Evolutionary conservation across 2,329 filamentous ascomycete species (phyloP).

Genomic region (Epicoccum nigrum): DNA sequence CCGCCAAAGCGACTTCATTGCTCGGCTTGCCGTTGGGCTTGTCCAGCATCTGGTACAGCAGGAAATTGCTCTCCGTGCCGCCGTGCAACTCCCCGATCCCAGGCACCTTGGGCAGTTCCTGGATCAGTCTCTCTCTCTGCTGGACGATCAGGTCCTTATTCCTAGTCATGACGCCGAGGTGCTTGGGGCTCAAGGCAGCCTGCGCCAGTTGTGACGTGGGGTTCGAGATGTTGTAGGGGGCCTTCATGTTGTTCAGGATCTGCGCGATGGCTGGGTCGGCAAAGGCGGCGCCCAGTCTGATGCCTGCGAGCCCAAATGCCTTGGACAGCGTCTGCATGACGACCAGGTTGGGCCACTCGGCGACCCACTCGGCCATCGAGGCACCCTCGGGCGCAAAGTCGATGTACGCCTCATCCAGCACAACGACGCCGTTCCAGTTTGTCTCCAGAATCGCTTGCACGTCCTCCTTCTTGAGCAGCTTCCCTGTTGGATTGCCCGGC

Average conservation of each 20-base stretch:
- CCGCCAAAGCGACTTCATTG: constrained; percentile 76
- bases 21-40: constrained; percentile 70
- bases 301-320: constrained; percentile 93
- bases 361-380: constrained; percentile 88
- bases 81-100: constrained; percentile 84
- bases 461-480: constrained; percentile 75
- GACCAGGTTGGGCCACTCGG: constrained; percentile 91
- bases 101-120: constrained; percentile 73
- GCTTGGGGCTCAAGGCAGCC: constrained; percentile 70
- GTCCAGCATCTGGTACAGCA: constrained; percentile 88
- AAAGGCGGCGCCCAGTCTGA: constrained; percentile 87
- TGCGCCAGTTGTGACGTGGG: constrained; percentile 83
- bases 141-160: constrained; percentile 73
- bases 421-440: constrained; percentile 92
- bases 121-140: constrained; percentile 78
- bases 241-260: constrained; percentile 90
- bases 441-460: constrained; percentile 75
- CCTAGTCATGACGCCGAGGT: constrained; percentile 73
- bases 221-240: constrained; percentile 92
- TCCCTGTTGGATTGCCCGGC: constrained; percentile 91
- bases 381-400: constrained; percentile 84
- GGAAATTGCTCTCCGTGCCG: constrained; percentile 82
- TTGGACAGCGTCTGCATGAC: constrained; percentile 99
- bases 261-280: constrained; percentile 73
- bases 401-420: constrained; percentile 95